These are phyloP conservation scores for Suillus brevipes DNA, from an alignment of 768 basidiomycete genomes.

Conservation along the genomic window DNA sequence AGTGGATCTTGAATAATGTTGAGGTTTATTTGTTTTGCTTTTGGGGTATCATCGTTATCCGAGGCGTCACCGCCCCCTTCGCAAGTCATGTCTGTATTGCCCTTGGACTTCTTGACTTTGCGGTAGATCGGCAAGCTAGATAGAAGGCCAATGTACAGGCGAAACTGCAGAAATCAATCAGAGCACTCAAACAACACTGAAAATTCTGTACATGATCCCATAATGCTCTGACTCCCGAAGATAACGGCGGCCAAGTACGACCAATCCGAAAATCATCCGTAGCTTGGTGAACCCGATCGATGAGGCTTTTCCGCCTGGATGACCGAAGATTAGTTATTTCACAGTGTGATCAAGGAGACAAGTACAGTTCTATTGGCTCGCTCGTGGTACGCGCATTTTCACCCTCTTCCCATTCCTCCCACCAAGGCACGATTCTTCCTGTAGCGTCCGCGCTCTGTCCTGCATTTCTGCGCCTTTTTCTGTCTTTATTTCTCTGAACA, in stretches of 20 bases:
- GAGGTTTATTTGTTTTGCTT: slow-evolving; percentile 19
- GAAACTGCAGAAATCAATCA: slow-evolving; percentile 25
- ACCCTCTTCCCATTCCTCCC: slow-evolving; percentile 34
- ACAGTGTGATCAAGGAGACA: slow-evolving; percentile 8
- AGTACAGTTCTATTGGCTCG: slow-evolving; percentile 33
- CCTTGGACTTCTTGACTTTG: slow-evolving; percentile 30
- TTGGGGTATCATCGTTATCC: slow-evolving; percentile 29
- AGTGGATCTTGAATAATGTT: slow-evolving; percentile 30
- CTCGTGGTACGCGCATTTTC: slow-evolving; percentile 24
- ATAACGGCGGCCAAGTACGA: slow-evolving; percentile 31
- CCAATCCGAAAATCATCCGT: slow-evolving; percentile 34
- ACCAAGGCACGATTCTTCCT: slow-evolving; percentile 30
- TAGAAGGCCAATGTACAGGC: slow-evolving; percentile 31
- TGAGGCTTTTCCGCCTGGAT: slow-evolving; percentile 14
- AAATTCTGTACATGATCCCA: slow-evolving; percentile 30
- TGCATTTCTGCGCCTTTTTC: slow-evolving; percentile 17
- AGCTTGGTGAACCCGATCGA: slow-evolving; percentile 27
- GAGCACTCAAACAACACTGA: neutral
- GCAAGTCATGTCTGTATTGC: slow-evolving; percentile 24
- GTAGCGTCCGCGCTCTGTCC: slow-evolving; percentile 21
- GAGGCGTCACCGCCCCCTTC: slow-evolving; percentile 31
- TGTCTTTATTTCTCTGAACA: slow-evolving; percentile 16
- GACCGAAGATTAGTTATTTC: neutral
- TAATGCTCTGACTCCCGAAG: slow-evolving; percentile 26
- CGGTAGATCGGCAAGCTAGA: slow-evolving; percentile 32